Evolutionary conservation across 768 basidiomycete genomes (phyloP).

Genomic region (Calvatia gigantea): DNA sequence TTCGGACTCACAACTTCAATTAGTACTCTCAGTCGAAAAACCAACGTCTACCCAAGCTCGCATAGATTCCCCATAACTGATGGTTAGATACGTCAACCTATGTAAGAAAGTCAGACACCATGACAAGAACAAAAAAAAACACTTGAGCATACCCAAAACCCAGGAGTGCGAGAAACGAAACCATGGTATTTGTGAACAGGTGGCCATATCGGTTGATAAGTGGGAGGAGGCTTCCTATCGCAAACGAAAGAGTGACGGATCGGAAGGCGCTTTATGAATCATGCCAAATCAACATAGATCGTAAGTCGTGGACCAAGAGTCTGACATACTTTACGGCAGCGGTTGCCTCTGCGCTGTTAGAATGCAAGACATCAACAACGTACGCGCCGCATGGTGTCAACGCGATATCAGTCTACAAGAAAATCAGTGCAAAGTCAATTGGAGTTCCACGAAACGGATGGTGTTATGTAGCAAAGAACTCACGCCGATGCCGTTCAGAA

Average conservation of each 20-base stretch:
- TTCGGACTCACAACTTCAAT: too few relatives aligned
- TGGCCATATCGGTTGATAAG: slow-evolving; percentile 13
- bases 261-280: slow-evolving; percentile 12
- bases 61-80: slow-evolving; percentile 11
- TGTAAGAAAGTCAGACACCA: not conserved
- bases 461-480: slow-evolving; percentile 16
- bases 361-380: slow-evolving; percentile 55
- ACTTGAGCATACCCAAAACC: slow-evolving; percentile 9
- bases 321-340: slow-evolving; percentile 52
- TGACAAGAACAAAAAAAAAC: not conserved
- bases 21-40: slow-evolving; percentile 4
- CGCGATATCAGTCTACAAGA: slow-evolving; percentile 60
- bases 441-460: not conserved
- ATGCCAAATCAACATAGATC: too few relatives aligned
- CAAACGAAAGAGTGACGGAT: not conserved
- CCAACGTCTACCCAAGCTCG: slow-evolving; percentile 10
- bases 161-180: not conserved
- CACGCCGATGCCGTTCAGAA: slow-evolving; percentile 65
- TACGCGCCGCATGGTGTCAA: slow-evolving; percentile 58
- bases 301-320: too few relatives aligned
- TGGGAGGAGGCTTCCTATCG: slow-evolving; percentile 7
- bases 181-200: slow-evolving; percentile 6
- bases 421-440: too few relatives aligned
- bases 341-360: slow-evolving; percentile 57
- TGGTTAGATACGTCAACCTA: slow-evolving; percentile 1